Evolutionary conservation across 768 basidiomycete genomes (phyloP), one percentile per base, ranked within the genome.

Genomic region (Pilatotrama ljubarskyi): DNA sequence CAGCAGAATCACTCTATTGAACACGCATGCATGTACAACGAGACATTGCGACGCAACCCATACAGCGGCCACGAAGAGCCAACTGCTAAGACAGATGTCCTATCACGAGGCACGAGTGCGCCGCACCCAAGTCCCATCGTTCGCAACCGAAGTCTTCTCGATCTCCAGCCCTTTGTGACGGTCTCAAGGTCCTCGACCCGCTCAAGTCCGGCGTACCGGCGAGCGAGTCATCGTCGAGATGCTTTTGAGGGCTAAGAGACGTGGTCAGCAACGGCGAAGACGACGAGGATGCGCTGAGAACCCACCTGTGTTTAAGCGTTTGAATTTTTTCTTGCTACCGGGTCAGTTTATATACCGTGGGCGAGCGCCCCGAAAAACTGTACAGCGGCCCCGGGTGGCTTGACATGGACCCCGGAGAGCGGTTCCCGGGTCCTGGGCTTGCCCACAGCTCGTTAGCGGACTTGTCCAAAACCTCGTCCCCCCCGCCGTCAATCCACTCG

Each of bases 71-170:
- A 81, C 84, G 84, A 88, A 91, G 79, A 75, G 78, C 74, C 74
- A 60, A 68, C 83, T 78, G 78, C 69, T 70, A 70, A 66, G 69
- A 71, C 77, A 74, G 68, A 72, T 60, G 62, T 66, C 73, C 68
- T 66, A 73, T 71, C 67, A 59, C 58, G 55, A 68, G 61, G 71
- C 70, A 75, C 78, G 76, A 74, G 77, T 68, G 69, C 78, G 79
- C 81, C 91, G 90, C 90, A 92, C 91, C 91, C 91, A 91, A 88
- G 87, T 90, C 90, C 83, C 86, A 86, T 91, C 84, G 74, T 75
- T 73, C 70, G 56, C 64, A 69, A 68, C 68, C 61, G 38, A 22
- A 66, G 58, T 59, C 46, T 81, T 73, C 69, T 72, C 70, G 59
- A 68, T 92, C 90, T 91, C 83, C 90, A 90, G 87, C 86, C 79